Conservation (phyloP, 768 basidiomycete species). For the Multifurca ochricompacta region DNA sequence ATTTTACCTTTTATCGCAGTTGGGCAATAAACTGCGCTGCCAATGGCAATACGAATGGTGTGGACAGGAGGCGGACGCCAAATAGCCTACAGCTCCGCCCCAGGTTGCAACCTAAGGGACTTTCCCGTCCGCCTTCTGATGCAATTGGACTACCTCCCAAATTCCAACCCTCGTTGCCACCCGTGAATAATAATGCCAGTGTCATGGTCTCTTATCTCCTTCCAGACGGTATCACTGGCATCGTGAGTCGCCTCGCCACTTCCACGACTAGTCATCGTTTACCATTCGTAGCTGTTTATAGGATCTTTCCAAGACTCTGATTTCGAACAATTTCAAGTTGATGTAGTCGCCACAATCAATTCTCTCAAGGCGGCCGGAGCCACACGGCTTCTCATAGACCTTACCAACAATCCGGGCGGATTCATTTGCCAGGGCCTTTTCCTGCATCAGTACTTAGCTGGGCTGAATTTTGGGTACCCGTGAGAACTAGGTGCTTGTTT, state of each 20-base stretch:
- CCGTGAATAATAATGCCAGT: slow-evolving; percentile 38
- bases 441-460: slow-evolving; percentile 52
- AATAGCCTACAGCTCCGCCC: neutral
- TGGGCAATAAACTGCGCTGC: slow-evolving; percentile 57
- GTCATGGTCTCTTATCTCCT: slow-evolving; percentile 52
- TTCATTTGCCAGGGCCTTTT: slow-evolving; percentile 58
- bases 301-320: slow-evolving; percentile 47
- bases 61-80: slow-evolving; percentile 31
- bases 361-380: slow-evolving; percentile 43
- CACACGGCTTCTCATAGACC: slow-evolving; percentile 46
- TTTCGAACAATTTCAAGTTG: slow-evolving; percentile 40
- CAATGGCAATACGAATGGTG: slow-evolving; percentile 42
- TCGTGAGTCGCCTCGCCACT: slow-evolving; percentile 33
- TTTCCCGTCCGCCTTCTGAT: slow-evolving; percentile 31
- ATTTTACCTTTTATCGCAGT: slow-evolving; percentile 29
- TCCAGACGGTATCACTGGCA: slow-evolving; percentile 51
- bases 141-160: slow-evolving; percentile 42
- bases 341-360: slow-evolving; percentile 38
- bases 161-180: slow-evolving; percentile 43
- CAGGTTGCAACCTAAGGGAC: slow-evolving; percentile 28
- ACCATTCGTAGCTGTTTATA: slow-evolving; percentile 43
- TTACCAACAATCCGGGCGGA: slow-evolving; percentile 56
- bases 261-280: neutral
- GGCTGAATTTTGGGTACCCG: slow-evolving; percentile 46
- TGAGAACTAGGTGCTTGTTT: slow-evolving; percentile 26